Base-by-base conservation (phyloP, 2,329 filamentous ascomycete genomes). In the Myriosclerotinia scirpicola region DNA sequence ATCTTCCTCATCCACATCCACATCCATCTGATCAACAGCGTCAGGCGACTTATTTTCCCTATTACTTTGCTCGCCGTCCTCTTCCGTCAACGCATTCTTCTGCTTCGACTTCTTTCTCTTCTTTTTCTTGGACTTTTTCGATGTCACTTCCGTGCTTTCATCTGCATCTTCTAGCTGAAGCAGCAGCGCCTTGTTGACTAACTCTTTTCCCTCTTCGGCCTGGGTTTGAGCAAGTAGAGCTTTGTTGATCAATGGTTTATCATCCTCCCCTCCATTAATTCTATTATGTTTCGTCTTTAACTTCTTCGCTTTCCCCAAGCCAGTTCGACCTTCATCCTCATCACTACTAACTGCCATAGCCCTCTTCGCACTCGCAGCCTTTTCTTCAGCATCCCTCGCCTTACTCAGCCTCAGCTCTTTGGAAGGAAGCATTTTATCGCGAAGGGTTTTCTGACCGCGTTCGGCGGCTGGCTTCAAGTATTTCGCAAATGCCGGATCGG, bases 241-340 rank as follows among this genome's bases (percentile, higher is more conserved):
- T 50, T 66, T 66, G 42, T 66, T 66, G 58, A 66, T 63, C 34
- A 66, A 50, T 26, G 63, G 26, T 50, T 60, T 61, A 17, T 61
- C 55, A 34, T 48, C 58, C 0, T 62, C 52, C 12, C 20, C 38
- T n/a, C 30, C 52, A 42, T 38, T 55, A 34, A 20, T 22, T 22
- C 14, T 63, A 22, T n/a, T 53, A 5, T 62, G 65, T 26, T 38
- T 63, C 40, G 60, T 68, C 53, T 73, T 76, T 52, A 70, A 40
- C 55, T 76, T 77, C 72, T 77, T 77, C 48, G 74, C 73, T 54
- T 71, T 76, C 42, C 76, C 75, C 40, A 77, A 53, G n/a, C 69
- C 69, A 63, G 76, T 76, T 55, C 77, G 70, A 2, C 77, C 76
- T 59, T 73, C 74, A 30, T 77, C 76, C 42, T 78, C 77, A 67